Conservation (phyloP, 192 early-diverging fungal species). For the Coemansia sp. region DNA sequence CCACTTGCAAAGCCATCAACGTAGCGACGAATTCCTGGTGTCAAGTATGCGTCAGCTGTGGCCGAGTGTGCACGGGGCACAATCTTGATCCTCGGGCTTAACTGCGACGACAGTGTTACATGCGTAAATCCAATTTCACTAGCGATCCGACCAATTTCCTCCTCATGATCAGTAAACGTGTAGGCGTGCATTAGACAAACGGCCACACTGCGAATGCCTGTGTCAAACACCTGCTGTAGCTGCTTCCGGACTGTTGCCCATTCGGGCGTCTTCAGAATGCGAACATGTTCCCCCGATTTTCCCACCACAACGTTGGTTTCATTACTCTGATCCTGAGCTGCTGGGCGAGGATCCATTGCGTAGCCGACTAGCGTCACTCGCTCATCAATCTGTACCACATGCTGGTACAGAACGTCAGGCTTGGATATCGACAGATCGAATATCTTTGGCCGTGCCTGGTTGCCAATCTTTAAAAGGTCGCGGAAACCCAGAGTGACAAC, state of each 20-base stretch:
- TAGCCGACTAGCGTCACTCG: conserved; percentile 83
- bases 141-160: conserved; percentile 64
- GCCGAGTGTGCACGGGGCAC: conserved; percentile 91
- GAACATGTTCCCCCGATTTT: conserved; percentile 83
- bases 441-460: conserved; percentile 90
- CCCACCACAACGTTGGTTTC: conserved; percentile 58
- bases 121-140: conserved; percentile 78
- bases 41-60: conserved; percentile 90
- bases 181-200: conserved; percentile 94
- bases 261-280: conserved; percentile 66
- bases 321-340: conserved; percentile 4
- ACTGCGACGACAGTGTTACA: conserved; percentile 75
- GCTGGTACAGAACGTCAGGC: conserved; percentile 82
- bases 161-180: conserved; percentile 88
- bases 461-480: conserved; percentile 78
- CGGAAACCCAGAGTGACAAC: conserved; percentile 92
- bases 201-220: conserved; percentile 84
- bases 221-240: conserved; percentile 60
- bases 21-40: conserved; percentile 86
- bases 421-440: conserved; percentile 88
- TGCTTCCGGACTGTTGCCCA: conserved; percentile 56
- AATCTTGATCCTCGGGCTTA: conserved; percentile 93
- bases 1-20: conserved; percentile 82
- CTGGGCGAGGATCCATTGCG: conserved; percentile 47
- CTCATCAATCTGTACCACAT: conserved; percentile 82